A percentile compares a stretch with the other conserved stretches of the same genome.
Evolutionary conservation across 768 basidiomycete genomes (phyloP).

Genomic region (Serendipita sp.): DNA sequence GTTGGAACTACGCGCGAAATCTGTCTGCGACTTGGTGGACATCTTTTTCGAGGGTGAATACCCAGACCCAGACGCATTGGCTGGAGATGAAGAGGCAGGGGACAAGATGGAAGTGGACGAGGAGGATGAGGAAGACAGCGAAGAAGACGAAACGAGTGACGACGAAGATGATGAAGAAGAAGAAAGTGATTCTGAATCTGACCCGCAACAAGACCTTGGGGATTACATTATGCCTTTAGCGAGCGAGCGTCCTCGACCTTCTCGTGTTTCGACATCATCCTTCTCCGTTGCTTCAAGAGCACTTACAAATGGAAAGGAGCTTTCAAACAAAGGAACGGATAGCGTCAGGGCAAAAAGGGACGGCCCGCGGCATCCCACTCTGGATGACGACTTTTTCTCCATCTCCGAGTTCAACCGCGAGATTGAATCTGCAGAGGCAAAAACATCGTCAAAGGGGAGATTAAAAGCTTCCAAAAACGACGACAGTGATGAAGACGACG

Average conservation of each 20-base stretch:
- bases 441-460: conserved; percentile 41
- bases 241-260: not conserved
- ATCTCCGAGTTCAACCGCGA: conserved; percentile 77
- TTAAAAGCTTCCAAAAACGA: conserved; percentile 27
- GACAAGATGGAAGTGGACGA: conserved; percentile 20
- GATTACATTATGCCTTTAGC: conserved; percentile 14
- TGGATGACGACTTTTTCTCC: conserved; percentile 87
- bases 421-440: conserved; percentile 62
- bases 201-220: conserved; percentile 1
- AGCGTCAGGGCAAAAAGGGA: conserved; percentile 4
- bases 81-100: conserved; percentile 13
- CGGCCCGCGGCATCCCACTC: conserved; percentile 26
- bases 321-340: too few species aligned
- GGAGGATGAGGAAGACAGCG: conserved; percentile 20
- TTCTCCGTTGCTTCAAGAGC: too few species aligned
- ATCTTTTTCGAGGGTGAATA: conserved; percentile 38
- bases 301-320: not conserved
- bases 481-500: conserved; percentile 21
- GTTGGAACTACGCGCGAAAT: conserved; percentile 63
- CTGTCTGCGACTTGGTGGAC: conserved; percentile 54
- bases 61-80: conserved; percentile 15
- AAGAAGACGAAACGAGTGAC: conserved; percentile 20
- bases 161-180: conserved; percentile 17
- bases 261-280: not conserved
- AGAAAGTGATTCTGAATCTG: conserved; percentile 14